A percentile compares a stretch with the other conserved stretches of the same genome.
phyloP scores from a whole-genome alignment of 148 eudicot species.

The Vaccinium corymbosum region DNA sequence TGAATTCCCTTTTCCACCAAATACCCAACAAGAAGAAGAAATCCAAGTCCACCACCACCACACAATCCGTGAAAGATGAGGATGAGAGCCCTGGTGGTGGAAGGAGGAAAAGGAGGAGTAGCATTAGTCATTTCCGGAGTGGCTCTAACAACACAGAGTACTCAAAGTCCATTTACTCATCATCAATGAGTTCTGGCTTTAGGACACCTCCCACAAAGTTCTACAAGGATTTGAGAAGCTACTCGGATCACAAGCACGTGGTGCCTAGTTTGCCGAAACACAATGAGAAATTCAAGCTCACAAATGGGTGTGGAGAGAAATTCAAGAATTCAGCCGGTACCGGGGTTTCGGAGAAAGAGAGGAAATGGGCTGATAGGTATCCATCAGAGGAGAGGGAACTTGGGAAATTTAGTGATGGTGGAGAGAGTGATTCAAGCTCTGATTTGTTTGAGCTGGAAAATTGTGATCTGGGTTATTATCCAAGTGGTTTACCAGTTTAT shows the following conservation, averaged over 20 bases:
- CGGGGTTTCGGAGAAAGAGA: constrained; percentile 12
- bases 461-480: constrained; percentile 21
- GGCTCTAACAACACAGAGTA: not conserved
- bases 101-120: constrained; percentile 59
- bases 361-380: not conserved
- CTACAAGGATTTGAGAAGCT: constrained; percentile 38
- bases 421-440: constrained; percentile 29
- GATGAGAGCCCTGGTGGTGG: constrained; percentile 56
- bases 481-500: constrained; percentile 30
- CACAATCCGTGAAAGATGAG: constrained; percentile 50
- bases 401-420: constrained; percentile 17
- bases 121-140: constrained; percentile 55
- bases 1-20: constrained; percentile 73
- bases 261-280: not conserved
- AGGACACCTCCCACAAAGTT: constrained; percentile 68
- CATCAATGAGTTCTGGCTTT: constrained; percentile 48
- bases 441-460: constrained; percentile 29
- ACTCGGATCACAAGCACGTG: constrained; percentile 33
- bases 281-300: constrained; percentile 37
- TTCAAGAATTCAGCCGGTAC: not conserved
- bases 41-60: constrained; percentile 27
- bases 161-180: constrained; percentile 32
- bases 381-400: not conserved
- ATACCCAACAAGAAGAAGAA: constrained; percentile 61
- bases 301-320: constrained; percentile 15